phyloP scores from a whole-genome alignment of 2,329 filamentous ascomycete species.

The Pseudopithomyces maydicus region DNA sequence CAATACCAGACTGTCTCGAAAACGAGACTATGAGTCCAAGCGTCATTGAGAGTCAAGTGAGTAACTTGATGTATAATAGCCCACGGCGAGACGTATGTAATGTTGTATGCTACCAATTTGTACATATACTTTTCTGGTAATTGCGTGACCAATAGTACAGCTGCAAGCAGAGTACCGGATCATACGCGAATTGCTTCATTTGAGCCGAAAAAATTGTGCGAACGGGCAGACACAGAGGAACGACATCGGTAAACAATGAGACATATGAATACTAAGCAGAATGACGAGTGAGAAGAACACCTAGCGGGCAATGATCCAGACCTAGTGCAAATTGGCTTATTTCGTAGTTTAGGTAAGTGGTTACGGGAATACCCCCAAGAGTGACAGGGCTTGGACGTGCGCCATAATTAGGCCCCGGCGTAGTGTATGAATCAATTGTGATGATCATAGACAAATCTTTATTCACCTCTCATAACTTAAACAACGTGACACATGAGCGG shows the following conservation, averaged over 20 bases:
- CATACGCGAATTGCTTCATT: too few species aligned
- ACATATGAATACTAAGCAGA: slow-evolving; percentile 64
- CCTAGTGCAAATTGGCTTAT: slow-evolving; percentile 34
- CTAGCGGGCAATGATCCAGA: slow-evolving; percentile 54
- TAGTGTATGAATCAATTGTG: slow-evolving; percentile 68
- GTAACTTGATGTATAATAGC: slow-evolving; percentile 62
- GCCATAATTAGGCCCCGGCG: slow-evolving; percentile 78
- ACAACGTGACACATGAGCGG: slow-evolving; percentile 68
- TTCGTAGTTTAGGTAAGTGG: slow-evolving; percentile 18
- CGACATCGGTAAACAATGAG: slow-evolving; percentile 67
- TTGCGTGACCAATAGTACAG: slow-evolving; percentile 66
- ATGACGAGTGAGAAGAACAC: slow-evolving; percentile 60
- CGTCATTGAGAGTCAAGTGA: slow-evolving; percentile 52
- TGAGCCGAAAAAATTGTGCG: slow-evolving; percentile 63
- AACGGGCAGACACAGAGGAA: slow-evolving; percentile 64
- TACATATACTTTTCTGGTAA: slow-evolving; percentile 72
- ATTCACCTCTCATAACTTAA: slow-evolving; percentile 72
- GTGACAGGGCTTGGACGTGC: slow-evolving; percentile 70
- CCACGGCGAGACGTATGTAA: slow-evolving; percentile 73
- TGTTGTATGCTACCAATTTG: slow-evolving; percentile 69
- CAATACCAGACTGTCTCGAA: slow-evolving; percentile 72
- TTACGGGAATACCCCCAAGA: slow-evolving; percentile 62
- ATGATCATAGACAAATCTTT: slow-evolving; percentile 68
- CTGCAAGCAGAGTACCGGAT: slow-evolving; percentile 68
- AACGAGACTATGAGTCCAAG: slow-evolving; percentile 69